A percentile compares a stretch with the other conserved stretches of the same genome.
These are phyloP conservation scores for Naganishia friedmannii DNA, from an alignment of 768 basidiomycete genomes.

Conservation along the genomic window DNA sequence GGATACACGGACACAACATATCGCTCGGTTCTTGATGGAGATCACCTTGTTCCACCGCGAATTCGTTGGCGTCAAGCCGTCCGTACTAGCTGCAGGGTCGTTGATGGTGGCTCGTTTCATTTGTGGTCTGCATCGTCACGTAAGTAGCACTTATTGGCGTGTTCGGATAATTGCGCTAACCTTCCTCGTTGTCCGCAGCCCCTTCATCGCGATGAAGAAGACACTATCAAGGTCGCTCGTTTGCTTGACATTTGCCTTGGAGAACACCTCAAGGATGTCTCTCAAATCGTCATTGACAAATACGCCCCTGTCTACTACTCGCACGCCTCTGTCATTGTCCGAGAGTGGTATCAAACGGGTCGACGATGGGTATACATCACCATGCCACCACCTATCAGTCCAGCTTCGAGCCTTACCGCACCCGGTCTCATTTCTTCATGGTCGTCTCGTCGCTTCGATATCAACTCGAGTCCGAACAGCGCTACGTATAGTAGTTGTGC, in stretches of 20 bases:
- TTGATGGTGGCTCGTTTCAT: constrained; percentile 84
- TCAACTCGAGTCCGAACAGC: constrained; percentile 42
- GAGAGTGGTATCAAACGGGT: constrained; percentile 90
- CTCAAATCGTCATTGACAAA: constrained; percentile 94
- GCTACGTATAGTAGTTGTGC: constrained; percentile 44
- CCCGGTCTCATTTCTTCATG: constrained; percentile 48
- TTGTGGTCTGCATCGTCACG: constrained; percentile 71
- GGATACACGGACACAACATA: constrained; percentile 85
- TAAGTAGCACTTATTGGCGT: constrained; percentile 37
- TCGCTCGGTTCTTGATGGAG: constrained; percentile 98
- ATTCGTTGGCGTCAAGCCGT: constrained; percentile 80
- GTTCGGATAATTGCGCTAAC: not conserved
- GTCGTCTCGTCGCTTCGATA: constrained; percentile 43
- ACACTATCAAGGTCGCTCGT: constrained; percentile 77
- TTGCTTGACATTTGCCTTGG: constrained; percentile 80
- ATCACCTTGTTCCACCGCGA: constrained; percentile 97
- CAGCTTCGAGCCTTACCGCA: constrained; percentile 39
- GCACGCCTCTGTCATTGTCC: constrained; percentile 86
- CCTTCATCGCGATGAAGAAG: constrained; percentile 63
- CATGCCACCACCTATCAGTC: constrained; percentile 43
- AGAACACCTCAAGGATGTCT: constrained; percentile 84
- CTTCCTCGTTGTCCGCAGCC: not conserved
- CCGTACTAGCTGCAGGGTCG: constrained; percentile 82
- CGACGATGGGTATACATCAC: constrained; percentile 44
- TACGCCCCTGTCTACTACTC: constrained; percentile 96